A percentile compares a stretch with the other conserved stretches of the same genome.
Conservation (phyloP, 352 stramenopile genomes). For the Elongisporangium prolatum region DNA sequence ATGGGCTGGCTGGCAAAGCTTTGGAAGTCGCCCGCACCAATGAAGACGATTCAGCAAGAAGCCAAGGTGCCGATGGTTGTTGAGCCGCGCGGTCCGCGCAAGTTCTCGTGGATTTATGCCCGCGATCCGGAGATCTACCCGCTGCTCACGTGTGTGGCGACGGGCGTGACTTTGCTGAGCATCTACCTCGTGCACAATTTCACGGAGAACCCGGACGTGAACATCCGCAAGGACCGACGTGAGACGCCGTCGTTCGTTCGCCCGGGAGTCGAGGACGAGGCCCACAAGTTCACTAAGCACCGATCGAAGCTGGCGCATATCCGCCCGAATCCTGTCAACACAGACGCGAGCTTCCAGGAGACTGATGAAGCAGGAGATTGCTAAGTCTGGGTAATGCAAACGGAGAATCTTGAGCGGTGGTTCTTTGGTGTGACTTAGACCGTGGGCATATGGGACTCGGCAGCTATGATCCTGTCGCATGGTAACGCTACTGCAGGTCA, state of each 20-base stretch:
- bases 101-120: slow-evolving; percentile 20
- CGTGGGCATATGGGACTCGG: not conserved
- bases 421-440: not conserved
- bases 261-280: slow-evolving; percentile 17
- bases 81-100: slow-evolving; percentile 10
- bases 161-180: slow-evolving; percentile 17
- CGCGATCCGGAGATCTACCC: slow-evolving; percentile 37
- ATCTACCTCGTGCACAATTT: slow-evolving; percentile 30
- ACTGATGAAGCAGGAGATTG: not conserved
- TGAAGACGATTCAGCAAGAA: slow-evolving; percentile 28
- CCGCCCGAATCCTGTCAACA: slow-evolving; percentile 20
- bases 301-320: slow-evolving; percentile 18
- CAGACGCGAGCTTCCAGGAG: not conserved
- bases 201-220: slow-evolving; percentile 23
- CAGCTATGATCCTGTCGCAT: not conserved
- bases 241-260: slow-evolving; percentile 25
- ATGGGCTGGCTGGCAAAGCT: not conserved
- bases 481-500: not conserved
- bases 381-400: not conserved
- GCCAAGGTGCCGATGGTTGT: slow-evolving; percentile 36
- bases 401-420: not conserved
- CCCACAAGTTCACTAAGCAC: slow-evolving; percentile 18
- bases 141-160: slow-evolving; percentile 21
- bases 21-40: not conserved
- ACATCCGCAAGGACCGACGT: slow-evolving; percentile 21